Base-by-base conservation (phyloP, 768 basidiomycete genomes). In the Boletus speciosus region DNA sequence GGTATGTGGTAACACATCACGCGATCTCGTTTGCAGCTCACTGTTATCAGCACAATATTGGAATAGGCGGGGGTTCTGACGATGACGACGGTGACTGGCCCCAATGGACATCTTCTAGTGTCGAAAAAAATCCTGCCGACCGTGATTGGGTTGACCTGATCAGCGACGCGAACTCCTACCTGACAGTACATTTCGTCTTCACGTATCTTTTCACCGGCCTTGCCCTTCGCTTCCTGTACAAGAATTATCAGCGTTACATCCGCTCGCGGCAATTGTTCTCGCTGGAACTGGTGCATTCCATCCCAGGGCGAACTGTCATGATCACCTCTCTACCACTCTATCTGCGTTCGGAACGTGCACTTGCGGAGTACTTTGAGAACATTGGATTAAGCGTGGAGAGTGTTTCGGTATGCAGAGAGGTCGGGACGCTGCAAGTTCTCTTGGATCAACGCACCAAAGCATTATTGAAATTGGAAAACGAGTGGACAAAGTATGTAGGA, bases 361-460 rank as follows among this genome's bases (percentile, higher is more conserved):
- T 98, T 16, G 92, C 93, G 0, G 91, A 93, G 58, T 97, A 97
- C 69, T 98, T 97, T 66, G 96, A 98, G 70, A 82, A 85, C 60
- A 84, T 98, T 82, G 81, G 81, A 8, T 73, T 95, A 58, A 81
- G 78, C 32, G 95, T 99, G 1, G 96, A 99, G 75, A 95, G 93
- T 66, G 93, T 98, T 38, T 90, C 83, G 12, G 80, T 98, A 1
- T 91, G 87, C 64, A 76, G 96, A 45, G 90, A 97, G 60, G 86
- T 95, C 1, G 85, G 83, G 7, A 78, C 80, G 11, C 67, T 97
- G 51, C 86, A 87, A 51, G 66, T 73, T 6, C 76, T 97, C 16
- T 71, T 99, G 53, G 90, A 94, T 60, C 77, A 77, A 59, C 76
- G 96, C 42, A 98, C 96, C 6, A 69, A 76, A n/a, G 90, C 91